A percentile compares a stretch with the other conserved stretches of the same genome.
phyloP scores from a whole-genome alignment of 495 filamentous ascomycete species.

The Aspergillus hancockii region DNA sequence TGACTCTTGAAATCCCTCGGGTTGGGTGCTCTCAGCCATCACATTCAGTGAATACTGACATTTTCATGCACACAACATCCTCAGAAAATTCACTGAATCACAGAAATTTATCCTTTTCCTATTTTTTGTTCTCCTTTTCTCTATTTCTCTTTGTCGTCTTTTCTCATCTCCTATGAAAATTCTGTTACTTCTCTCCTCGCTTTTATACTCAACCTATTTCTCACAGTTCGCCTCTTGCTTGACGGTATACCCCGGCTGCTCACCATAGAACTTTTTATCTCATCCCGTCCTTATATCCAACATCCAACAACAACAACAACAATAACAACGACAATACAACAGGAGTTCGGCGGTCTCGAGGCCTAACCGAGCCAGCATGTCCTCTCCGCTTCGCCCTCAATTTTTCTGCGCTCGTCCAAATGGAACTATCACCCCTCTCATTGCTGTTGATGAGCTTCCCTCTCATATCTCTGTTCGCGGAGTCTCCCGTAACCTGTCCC shows the following conservation, averaged over 20 bases:
- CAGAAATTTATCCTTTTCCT: neutral
- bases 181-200: conserved; percentile 8
- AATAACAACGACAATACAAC: no score
- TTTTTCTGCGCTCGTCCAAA: conserved; percentile 61
- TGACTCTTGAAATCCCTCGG: conserved; percentile 4
- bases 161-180: conserved; percentile 13
- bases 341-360: neutral
- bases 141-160: conserved; percentile 12
- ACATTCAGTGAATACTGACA: conserved; percentile 21
- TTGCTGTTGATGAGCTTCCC: conserved; percentile 67
- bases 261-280: conserved; percentile 6
- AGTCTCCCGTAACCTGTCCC: conserved; percentile 32
- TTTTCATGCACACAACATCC: neutral
- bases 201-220: neutral
- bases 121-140: neutral
- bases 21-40: conserved; percentile 6
- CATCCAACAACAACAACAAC: neutral
- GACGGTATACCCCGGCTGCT: conserved; percentile 10
- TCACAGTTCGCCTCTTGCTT: neutral
- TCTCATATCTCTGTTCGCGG: conserved; percentile 35
- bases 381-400: conserved; percentile 33
- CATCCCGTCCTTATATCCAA: conserved; percentile 9
- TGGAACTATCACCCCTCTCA: conserved; percentile 59
- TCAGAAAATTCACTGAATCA: neutral
- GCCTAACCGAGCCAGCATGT: conserved; percentile 16